Base-by-base conservation (phyloP, 768 basidiomycete genomes). In the Boletus tomentosulus region DNA sequence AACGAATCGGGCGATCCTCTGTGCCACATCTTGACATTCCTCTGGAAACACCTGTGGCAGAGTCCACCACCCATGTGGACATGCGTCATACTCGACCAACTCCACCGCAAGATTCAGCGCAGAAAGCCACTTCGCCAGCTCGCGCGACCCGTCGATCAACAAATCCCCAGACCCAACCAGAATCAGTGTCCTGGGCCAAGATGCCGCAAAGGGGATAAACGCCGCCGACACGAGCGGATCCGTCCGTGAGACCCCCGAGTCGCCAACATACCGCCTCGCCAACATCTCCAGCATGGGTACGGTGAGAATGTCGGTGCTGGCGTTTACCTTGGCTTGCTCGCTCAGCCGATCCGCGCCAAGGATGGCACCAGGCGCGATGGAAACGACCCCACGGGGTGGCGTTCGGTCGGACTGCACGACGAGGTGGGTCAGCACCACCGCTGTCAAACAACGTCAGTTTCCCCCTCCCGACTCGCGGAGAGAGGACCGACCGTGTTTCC, bases 381-480 rank as follows among this genome's bases (percentile, higher is more conserved):
- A 69, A 27, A 81, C 70, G 57, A 89, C 68, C 56, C 86, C 82
- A 0, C 69, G 65, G 41, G 82, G 80, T 34, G 85, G 71, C 4
- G 72, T 70, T 43, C 71, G 44, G 63, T 16, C 80, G 24, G 83
- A 82, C 69, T 87, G 85, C 55, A 76, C 71, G 38, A 81, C 66
- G 24, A 69, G 60, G 34, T 67, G 66, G 7, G 67, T 56, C 28
- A 66, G 37, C 6, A 66, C 53, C 7, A 69, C 3, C 30, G 67
- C 66, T 62, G 41, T 24, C 30, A 42, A 16, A 35, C 1, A 16
- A 8, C 35, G 51, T 53, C 44, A 56, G 24, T 35, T 1, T 3
- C 4, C 8, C 16, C 4, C 22, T 24, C 9, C 8, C 28, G 7
- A 16, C 5, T 1, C 3, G 6, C 1, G 30, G 27, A 16, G 19